Evolutionary conservation across 345 rosid species (phyloP).

Genomic region (Raphanus sativus): DNA sequence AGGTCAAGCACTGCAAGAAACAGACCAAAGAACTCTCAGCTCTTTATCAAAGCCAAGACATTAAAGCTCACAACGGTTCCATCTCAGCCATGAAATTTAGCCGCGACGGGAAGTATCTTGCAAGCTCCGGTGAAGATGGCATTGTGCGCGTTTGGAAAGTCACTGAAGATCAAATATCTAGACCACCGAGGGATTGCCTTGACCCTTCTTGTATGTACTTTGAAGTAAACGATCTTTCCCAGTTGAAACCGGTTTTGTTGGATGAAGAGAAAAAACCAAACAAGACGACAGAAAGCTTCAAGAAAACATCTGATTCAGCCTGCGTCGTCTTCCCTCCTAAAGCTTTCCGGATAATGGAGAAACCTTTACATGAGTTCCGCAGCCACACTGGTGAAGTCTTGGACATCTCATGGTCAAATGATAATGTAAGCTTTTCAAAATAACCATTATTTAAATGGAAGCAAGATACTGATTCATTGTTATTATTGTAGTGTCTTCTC

Average conservation of each 20-base stretch:
- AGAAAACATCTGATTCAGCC: slow-evolving; percentile 71
- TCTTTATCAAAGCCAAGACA: slow-evolving; percentile 68
- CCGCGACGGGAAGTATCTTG: slow-evolving; percentile 73
- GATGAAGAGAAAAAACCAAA: slow-evolving; percentile 57
- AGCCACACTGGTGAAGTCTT: slow-evolving; percentile 70
- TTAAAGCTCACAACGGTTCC: slow-evolving; percentile 70
- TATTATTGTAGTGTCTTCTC: slow-evolving; percentile 56
- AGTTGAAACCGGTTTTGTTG: slow-evolving; percentile 58
- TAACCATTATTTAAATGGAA: slow-evolving; percentile 13
- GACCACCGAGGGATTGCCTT: slow-evolving; percentile 50
- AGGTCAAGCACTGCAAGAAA: slow-evolving; percentile 63
- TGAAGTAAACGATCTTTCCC: slow-evolving; percentile 63
- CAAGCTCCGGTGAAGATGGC: slow-evolving; percentile 78
- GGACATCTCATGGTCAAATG: slow-evolving; percentile 77
- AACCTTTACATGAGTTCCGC: slow-evolving; percentile 62
- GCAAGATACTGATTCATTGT: slow-evolving; percentile 8
- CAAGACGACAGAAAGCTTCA: slow-evolving; percentile 49
- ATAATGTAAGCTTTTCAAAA: slow-evolving; percentile 55
- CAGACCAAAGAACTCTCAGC: slow-evolving; percentile 71
- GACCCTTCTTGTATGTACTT: slow-evolving; percentile 68
- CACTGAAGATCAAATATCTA: slow-evolving; percentile 54
- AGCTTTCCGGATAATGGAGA: slow-evolving; percentile 71
- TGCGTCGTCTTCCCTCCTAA: slow-evolving; percentile 72
- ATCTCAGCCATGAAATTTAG: slow-evolving; percentile 78
- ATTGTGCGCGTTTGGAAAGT: slow-evolving; percentile 71